Evolutionary conservation across 345 rosid genomes (phyloP), one percentile per base, ranked within the genome.

Genomic region (Euphorbia pulcherrima): DNA sequence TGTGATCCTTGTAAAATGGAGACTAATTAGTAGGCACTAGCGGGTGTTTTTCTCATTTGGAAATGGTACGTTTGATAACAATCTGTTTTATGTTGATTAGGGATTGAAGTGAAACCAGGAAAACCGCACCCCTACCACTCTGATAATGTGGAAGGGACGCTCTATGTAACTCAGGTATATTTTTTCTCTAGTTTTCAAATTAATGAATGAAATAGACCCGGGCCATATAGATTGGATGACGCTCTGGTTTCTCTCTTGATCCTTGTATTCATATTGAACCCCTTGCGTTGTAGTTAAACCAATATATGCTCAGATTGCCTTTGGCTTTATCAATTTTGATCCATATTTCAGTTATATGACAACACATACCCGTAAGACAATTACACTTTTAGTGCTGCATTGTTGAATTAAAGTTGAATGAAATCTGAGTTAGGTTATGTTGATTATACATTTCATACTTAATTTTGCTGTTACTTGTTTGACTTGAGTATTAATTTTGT

Each of bases 101-200:
- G 98, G 39, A 70, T 88, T 69, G 97, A 92, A 82, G 88, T 95
- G 76, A 87, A 90, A 82, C 94, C 99, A 11, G 96, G 88, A 39
- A 83, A 86, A 68, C 87, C 91, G 35, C 84, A 86, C 66, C 81
- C 91, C 48, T 86, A 76, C 67, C 75, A 79, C 67, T 90, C 90
- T 2, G 81, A 75, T 40, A 82, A 75, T 70, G 87, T 87, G 37
- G 68, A 75, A 24, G 96, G 96, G 65, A 87, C 60, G 77, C 90
- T 95, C 67, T 88, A 81, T 66, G 63, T 92, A 12, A 95, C 99
- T 5, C 99, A 92, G 97, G 98, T 85, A 66, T 37, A 16, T 54
- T 54, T 20, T 29, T 5, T 51, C 20, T 2, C 14, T 6, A 12
- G 24, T 6, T 20, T 65, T 18, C 29, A 24, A 17, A 20, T 54